phyloP scores from a whole-genome alignment of 2,329 filamentous ascomycete species.

The Tolypocladium amazonense region DNA sequence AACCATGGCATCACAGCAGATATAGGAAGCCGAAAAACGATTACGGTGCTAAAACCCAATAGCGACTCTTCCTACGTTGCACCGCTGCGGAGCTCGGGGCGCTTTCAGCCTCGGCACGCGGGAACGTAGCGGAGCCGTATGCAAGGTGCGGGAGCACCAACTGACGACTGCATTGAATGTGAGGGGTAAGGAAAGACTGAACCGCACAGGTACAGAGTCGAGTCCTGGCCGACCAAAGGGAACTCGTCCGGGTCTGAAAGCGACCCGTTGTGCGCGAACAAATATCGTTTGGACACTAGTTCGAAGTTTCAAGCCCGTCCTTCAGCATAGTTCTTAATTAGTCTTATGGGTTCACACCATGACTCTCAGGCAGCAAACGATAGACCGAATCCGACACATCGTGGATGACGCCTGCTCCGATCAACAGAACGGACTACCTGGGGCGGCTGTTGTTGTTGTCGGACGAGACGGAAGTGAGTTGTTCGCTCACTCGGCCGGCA shows the following conservation, averaged over 20 bases:
- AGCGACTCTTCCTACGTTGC: neutral
- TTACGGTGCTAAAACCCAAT: neutral
- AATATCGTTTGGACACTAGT: neutral
- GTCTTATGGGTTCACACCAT: neutral
- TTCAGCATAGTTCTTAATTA: neutral
- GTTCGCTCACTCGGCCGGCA: conserved; percentile 37
- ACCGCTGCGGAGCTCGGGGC: neutral
- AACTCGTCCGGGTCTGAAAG: neutral
- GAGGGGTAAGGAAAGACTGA: neutral
- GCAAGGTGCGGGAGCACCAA: neutral
- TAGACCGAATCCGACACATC: conserved; percentile 7
- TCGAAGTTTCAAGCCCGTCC: neutral
- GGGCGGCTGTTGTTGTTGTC: conserved; percentile 34
- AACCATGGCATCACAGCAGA: neutral
- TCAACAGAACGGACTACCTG: conserved; percentile 27
- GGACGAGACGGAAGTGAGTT: conserved; percentile 34
- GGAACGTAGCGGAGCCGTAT: neutral
- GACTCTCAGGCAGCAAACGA: neutral
- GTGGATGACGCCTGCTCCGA: conserved; percentile 25
- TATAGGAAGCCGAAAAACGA: neutral
- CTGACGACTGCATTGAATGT: neutral
- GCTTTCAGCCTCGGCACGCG: neutral
- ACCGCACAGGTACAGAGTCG: neutral
- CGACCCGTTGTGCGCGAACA: neutral
- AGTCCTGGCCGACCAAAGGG: neutral